phyloP scores from a whole-genome alignment of 805 yeast genomes.

The Komagataella populi region DNA sequence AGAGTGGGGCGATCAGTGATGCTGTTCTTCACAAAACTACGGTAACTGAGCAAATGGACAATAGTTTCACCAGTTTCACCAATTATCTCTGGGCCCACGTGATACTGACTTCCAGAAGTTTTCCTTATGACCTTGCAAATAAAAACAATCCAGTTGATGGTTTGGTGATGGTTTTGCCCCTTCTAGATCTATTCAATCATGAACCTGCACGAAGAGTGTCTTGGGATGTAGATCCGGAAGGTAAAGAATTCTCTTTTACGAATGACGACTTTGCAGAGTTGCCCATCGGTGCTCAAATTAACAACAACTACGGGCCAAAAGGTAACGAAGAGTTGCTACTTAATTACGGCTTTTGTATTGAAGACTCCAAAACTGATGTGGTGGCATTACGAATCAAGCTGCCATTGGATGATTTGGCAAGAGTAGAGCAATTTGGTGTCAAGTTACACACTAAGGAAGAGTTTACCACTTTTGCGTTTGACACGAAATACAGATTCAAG shows the following conservation, averaged over 20 bases:
- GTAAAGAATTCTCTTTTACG: conserved; percentile 8
- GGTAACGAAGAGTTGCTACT: conserved; percentile 73
- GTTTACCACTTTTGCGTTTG: conserved; percentile 13
- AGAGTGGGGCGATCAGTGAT: neutral
- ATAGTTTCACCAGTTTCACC: conserved; percentile 48
- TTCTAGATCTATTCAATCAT: conserved; percentile 74
- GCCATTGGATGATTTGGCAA: conserved; percentile 7
- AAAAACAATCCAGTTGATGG: conserved; percentile 18
- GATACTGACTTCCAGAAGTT: conserved; percentile 66
- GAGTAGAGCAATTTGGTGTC: conserved; percentile 7
- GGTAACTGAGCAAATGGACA: conserved; percentile 13
- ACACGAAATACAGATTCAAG: conserved; percentile 1
- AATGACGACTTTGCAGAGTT: neutral
- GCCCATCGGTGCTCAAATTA: conserved; percentile 32
- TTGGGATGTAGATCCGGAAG: conserved; percentile 30
- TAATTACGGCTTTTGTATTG: conserved; percentile 69
- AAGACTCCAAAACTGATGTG: conserved; percentile 41
- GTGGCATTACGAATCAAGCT: conserved; percentile 50
- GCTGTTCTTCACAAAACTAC: neutral
- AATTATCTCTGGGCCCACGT: conserved; percentile 66
- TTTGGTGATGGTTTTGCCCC: conserved; percentile 51
- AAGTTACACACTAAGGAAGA: conserved; percentile 13
- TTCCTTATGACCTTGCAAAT: conserved; percentile 56
- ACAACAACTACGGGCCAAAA: conserved; percentile 78
- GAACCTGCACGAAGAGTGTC: conserved; percentile 41